Percentiles rank a stretch among this genome's conserved stretches.
These are phyloP conservation scores for Curvularia eragrostidis DNA, from an alignment of 2,329 filamentous ascomycete genomes.

Conservation along the genomic window DNA sequence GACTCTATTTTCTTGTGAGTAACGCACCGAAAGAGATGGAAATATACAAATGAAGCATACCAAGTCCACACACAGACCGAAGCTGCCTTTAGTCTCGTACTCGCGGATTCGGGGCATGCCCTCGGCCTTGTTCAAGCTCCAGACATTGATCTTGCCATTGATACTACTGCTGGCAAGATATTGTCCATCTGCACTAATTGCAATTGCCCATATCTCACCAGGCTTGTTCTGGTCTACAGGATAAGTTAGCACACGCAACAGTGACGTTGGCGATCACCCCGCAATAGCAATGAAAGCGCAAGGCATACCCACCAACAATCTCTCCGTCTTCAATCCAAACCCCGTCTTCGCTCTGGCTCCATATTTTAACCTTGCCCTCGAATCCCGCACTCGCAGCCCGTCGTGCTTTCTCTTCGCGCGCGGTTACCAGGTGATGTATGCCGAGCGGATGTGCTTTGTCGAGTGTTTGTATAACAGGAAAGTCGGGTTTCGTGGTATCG, in stretches of 20 bases:
- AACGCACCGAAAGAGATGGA: not conserved
- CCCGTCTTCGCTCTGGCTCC: constrained; percentile 65
- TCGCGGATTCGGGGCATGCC: constrained; percentile 71
- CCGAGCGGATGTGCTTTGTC: constrained; percentile 82
- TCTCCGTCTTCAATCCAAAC: constrained; percentile 61
- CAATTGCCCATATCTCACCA: constrained; percentile 85
- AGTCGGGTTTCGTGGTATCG: constrained; percentile 72
- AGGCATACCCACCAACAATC: constrained; percentile 51
- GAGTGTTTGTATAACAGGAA: constrained; percentile 80
- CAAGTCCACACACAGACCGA: constrained; percentile 87
- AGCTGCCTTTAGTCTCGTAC: constrained; percentile 92
- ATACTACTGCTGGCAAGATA: constrained; percentile 87
- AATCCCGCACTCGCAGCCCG: constrained; percentile 86
- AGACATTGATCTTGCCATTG: constrained; percentile 87
- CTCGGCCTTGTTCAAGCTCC: constrained; percentile 66
- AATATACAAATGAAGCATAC: constrained; percentile 47
- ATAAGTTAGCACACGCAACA: constrained; percentile 12
- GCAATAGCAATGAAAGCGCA: constrained; percentile 20
- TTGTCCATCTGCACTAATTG: constrained; percentile 81
- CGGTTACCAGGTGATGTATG: constrained; percentile 84
- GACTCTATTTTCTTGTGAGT: constrained; percentile 54
- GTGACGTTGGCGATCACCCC: not conserved
- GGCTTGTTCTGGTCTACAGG: constrained; percentile 61
- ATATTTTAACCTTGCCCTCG: constrained; percentile 85
- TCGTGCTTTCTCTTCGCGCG: constrained; percentile 65